A percentile compares a stretch with the other conserved stretches of the same genome.
Conservation (phyloP, 2,329 filamentous ascomycete genomes). For the Botrytis porri region DNA sequence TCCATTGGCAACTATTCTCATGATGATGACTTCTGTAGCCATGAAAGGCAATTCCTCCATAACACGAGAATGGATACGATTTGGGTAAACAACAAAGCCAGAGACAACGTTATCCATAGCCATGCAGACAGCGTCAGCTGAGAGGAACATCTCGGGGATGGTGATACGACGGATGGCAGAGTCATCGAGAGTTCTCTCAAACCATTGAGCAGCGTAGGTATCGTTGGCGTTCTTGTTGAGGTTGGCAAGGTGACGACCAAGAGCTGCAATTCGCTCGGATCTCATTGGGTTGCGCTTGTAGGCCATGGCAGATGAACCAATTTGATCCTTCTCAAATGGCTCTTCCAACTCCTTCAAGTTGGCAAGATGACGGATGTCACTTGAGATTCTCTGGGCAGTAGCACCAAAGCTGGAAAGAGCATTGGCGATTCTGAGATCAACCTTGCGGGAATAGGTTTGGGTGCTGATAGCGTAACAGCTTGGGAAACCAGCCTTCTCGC, state of each 20-base stretch:
- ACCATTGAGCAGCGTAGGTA: conserved; percentile 71
- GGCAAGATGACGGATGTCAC: conserved; percentile 72
- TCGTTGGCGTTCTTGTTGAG: conserved; percentile 44
- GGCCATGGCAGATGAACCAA: conserved; percentile 61
- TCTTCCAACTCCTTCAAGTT: conserved; percentile 82
- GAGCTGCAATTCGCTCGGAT: conserved; percentile 46
- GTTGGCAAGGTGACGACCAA: conserved; percentile 46
- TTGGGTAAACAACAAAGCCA: conserved; percentile 74
- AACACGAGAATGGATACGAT: conserved; percentile 64
- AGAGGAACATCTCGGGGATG: conserved; percentile 65
- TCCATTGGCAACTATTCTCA: conserved; percentile 71
- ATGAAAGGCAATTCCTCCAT: conserved; percentile 83
- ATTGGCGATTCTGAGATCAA: conserved; percentile 78
- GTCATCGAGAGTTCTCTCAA: conserved; percentile 67
- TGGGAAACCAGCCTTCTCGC: conserved; percentile 54
- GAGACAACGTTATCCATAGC: conserved; percentile 64
- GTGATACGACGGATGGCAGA: conserved; percentile 60
- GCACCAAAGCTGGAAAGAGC: conserved; percentile 76
- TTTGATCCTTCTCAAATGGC: conserved; percentile 81
- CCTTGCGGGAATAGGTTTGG: conserved; percentile 75
- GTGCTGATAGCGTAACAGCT: conserved; percentile 50
- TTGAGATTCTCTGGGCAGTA: conserved; percentile 72
- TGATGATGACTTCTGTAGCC: conserved; percentile 71
- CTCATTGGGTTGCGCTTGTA: conserved; percentile 52
- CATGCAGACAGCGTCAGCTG: conserved; percentile 66